Percentiles rank a stretch among this genome's conserved stretches.
These are phyloP conservation scores for Parietaria judaica DNA, from an alignment of 306 rosid species.

Conservation along the genomic window DNA sequence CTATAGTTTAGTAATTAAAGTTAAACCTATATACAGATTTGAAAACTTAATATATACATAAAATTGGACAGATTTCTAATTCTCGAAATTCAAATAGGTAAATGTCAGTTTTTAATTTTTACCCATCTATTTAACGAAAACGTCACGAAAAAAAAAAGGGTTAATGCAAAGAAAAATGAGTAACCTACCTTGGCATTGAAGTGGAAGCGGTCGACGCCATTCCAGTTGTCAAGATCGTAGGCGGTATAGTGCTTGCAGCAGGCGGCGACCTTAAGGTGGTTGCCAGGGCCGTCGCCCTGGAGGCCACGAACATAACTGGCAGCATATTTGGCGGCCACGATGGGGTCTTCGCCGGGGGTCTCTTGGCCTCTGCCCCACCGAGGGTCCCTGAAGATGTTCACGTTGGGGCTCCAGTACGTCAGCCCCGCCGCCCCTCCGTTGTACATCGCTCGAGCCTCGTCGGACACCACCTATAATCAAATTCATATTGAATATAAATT, in stretches of 20 bases:
- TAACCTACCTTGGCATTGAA: constrained; percentile 72
- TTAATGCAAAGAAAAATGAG: too few species aligned
- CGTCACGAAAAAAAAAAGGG: too few species aligned
- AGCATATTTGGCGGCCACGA: constrained; percentile 56
- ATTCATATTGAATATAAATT: neutral
- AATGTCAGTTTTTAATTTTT: too few species aligned
- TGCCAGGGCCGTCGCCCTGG: constrained; percentile 56
- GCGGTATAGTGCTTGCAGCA: constrained; percentile 93
- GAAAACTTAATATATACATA: too few species aligned
- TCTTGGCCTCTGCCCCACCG: constrained; percentile 97
- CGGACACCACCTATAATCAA: constrained; percentile 63
- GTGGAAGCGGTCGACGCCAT: constrained; percentile 63
- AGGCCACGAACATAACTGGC: constrained; percentile 69
- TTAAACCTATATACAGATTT: too few species aligned
- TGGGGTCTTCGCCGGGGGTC: constrained; percentile 88
- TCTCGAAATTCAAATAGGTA: too few species aligned
- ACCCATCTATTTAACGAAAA: too few species aligned
- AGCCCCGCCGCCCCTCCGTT: constrained; percentile 79
- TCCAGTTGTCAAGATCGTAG: constrained; percentile 94
- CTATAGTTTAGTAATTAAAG: too few species aligned
- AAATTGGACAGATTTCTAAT: too few species aligned
- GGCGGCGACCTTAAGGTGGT: constrained; percentile 83
- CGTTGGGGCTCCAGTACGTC: constrained; percentile 92
- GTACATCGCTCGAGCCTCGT: constrained; percentile 95
- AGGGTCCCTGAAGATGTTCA: constrained; percentile 84